Conservation (phyloP, 2,329 filamentous ascomycete genomes). For the Cladorrhinum sp. region DNA sequence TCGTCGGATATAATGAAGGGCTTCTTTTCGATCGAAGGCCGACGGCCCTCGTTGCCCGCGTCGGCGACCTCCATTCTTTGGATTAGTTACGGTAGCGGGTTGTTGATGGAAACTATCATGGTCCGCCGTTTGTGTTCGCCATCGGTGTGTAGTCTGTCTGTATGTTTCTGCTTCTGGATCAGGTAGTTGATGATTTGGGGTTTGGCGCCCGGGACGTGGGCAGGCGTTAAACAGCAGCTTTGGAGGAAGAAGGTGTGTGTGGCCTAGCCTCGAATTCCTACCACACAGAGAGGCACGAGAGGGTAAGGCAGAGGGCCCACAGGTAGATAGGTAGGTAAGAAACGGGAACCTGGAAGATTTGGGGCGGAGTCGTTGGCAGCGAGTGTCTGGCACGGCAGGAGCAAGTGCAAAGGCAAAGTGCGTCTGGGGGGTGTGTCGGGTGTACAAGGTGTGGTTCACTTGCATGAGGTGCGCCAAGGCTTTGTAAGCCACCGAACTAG, state of each 20-base stretch:
- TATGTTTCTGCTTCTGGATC: conserved; percentile 1
- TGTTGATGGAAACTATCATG: conserved; percentile 19
- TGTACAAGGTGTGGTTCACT: not conserved
- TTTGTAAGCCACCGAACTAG: conserved; percentile 14
- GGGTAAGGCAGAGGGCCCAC: not conserved
- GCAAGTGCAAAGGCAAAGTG: not conserved
- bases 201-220: not conserved
- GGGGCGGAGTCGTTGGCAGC: conserved; percentile 6
- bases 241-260: not conserved
- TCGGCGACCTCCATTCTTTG: conserved; percentile 25
- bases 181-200: too few relatives aligned
- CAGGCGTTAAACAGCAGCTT: not conserved
- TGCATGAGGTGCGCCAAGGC: conserved; percentile 19
- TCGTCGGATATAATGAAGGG: conserved; percentile 29
- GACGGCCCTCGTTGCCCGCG: conserved; percentile 20
- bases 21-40: conserved; percentile 36
- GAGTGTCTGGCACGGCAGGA: conserved; percentile 2
- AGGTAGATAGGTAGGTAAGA: too few relatives aligned
- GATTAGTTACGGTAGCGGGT: conserved; percentile 16
- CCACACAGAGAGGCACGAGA: not conserved
- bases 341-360: not conserved
- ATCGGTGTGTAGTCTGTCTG: conserved; percentile 9
- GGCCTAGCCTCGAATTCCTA: not conserved
- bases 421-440: not conserved
- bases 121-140: conserved; percentile 17